phyloP scores from a whole-genome alignment of 2,329 filamentous ascomycete genomes.

The Aspergillus texensis region DNA sequence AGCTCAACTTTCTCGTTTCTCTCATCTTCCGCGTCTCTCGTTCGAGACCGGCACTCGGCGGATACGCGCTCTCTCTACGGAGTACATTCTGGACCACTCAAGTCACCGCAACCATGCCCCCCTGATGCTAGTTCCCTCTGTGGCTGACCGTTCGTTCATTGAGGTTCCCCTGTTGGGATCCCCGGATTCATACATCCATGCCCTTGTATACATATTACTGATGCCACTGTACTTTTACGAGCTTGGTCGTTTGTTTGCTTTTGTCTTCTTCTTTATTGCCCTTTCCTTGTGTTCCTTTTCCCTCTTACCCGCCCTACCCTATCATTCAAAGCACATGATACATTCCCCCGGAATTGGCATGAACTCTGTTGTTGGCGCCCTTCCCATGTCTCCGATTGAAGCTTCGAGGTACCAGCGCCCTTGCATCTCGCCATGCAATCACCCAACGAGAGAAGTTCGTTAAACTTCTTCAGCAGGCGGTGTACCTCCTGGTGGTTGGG shows the following conservation, averaged over 20 bases:
- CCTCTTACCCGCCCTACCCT: constrained; percentile 7
- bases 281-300: constrained; percentile 9
- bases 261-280: constrained; percentile 3
- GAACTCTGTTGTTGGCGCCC: neutral
- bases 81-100: constrained; percentile 16
- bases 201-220: constrained; percentile 6
- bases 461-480: neutral
- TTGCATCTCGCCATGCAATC: neutral
- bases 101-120: neutral
- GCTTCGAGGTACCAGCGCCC: neutral
- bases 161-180: constrained; percentile 3
- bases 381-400: neutral
- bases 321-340: constrained; percentile 19
- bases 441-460: neutral
- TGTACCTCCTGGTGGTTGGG: neutral
- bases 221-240: constrained; percentile 6
- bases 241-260: constrained; percentile 5
- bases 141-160: neutral
- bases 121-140: neutral
- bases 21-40: constrained; percentile 2
- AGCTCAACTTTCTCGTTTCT: constrained; percentile 4
- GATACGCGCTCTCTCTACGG: neutral
- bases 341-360: constrained; percentile 8
- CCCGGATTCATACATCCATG: constrained; percentile 1
- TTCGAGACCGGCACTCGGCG: constrained; percentile 5